Percentiles rank a stretch among this genome's conserved stretches.
Evolutionary conservation across 371 early-diverging fungal species (phyloP).

Genomic region (Paraphysoderma sedebokerense): DNA sequence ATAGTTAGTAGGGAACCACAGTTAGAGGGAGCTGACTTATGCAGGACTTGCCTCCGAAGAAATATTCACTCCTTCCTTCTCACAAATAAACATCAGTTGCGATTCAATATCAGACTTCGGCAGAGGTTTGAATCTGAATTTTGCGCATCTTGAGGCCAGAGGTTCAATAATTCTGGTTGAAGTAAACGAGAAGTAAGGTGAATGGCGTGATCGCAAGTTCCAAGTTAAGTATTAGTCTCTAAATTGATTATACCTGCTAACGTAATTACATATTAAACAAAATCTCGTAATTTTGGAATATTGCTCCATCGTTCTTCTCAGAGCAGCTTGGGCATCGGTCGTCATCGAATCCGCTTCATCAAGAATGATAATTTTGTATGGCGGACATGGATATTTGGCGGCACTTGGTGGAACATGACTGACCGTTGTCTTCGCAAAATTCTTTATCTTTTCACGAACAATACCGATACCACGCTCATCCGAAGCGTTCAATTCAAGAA

Average conservation of each 20-base stretch:
- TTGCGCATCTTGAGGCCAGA: slow-evolving; percentile 85
- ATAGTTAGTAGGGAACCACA: not conserved
- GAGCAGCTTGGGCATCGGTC: slow-evolving; percentile 92
- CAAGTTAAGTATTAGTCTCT: not conserved
- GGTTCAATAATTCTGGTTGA: slow-evolving; percentile 81
- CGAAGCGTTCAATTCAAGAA: slow-evolving; percentile 97
- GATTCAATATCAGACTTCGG: slow-evolving; percentile 28
- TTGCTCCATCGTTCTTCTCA: slow-evolving; percentile 97
- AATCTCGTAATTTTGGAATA: slow-evolving; percentile 92
- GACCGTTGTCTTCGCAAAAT: slow-evolving; percentile 74
- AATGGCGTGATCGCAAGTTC: slow-evolving; percentile 20
- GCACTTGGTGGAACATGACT: slow-evolving; percentile 20
- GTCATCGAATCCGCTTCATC: slow-evolving; percentile 99
- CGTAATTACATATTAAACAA: slow-evolving; percentile 97
- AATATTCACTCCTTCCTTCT: slow-evolving; percentile 40
- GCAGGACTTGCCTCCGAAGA: slow-evolving; percentile 16
- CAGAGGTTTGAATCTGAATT: slow-evolving; percentile 83
- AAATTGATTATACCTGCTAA: slow-evolving; percentile 37
- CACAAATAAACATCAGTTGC: slow-evolving; percentile 45
- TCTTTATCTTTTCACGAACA: slow-evolving; percentile 90
- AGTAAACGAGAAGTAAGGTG: no score
- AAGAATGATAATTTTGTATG: slow-evolving; percentile 92
- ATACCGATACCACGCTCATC: slow-evolving; percentile 98
- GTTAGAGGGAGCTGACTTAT: no score
- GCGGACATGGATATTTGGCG: slow-evolving; percentile 33